Conservation (phyloP, 2,329 filamentous ascomycete genomes). For the Talaromyces sp. region DNA sequence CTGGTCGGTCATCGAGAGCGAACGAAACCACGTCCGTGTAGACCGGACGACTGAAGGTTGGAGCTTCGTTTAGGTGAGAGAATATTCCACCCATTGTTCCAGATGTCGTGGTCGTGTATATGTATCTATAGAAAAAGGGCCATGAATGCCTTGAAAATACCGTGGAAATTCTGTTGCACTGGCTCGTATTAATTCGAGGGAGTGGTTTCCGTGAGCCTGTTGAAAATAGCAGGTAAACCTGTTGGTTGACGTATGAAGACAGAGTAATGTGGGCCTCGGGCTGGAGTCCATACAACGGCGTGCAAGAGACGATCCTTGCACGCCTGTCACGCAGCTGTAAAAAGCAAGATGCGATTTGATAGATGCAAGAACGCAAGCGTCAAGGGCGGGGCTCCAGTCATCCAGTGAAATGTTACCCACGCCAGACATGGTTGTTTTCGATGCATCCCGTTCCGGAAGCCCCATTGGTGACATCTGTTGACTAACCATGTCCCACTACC, state of each 20-base stretch:
- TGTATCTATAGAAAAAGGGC: background rate
- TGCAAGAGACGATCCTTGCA: background rate
- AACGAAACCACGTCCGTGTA: conserved; percentile 40
- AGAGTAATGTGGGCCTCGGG: background rate
- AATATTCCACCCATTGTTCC: conserved; percentile 4
- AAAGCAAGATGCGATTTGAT: background rate
- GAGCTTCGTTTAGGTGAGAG: background rate
- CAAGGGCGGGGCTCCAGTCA: background rate
- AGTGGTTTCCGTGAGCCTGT: background rate
- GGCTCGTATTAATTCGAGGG: background rate
- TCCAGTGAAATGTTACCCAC: background rate
- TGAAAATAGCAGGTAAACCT: background rate
- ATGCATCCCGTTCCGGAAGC: background rate
- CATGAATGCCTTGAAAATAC: background rate
- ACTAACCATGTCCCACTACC: background rate
- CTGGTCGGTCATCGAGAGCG: conserved; percentile 30
- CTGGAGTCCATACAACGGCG: background rate
- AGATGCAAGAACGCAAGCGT: background rate
- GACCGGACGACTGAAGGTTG: conserved; percentile 1
- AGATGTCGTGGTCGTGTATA: background rate
- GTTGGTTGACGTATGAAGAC: background rate
- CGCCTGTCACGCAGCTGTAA: background rate
- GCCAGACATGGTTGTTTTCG: background rate
- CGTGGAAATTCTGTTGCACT: background rate
- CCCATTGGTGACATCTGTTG: background rate